Percentiles rank a stretch among this genome's conserved stretches.
Evolutionary conservation across 140 eudicot genomes (phyloP).

Genomic region (Anethum foeniculum): DNA sequence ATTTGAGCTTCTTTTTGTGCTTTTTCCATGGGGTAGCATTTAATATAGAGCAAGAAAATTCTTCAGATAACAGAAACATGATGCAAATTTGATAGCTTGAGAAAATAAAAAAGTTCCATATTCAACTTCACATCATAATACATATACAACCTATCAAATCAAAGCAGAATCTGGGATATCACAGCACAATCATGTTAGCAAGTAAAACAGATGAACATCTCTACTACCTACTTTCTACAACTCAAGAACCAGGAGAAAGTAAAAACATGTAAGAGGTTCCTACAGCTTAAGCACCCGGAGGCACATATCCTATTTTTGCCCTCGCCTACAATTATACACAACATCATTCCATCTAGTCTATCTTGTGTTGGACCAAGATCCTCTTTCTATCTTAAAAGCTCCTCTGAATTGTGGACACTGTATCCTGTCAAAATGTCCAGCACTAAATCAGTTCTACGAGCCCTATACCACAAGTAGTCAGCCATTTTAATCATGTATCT

Average conservation of each 20-base stretch:
- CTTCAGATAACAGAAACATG: background rate
- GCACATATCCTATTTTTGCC: slow-evolving; percentile 24
- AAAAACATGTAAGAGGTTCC: slow-evolving; percentile 18
- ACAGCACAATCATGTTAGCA: slow-evolving; percentile 10
- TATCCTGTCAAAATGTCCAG: slow-evolving; percentile 34
- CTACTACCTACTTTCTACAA: slow-evolving; percentile 43
- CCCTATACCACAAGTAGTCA: background rate
- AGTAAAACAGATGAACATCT: slow-evolving; percentile 24
- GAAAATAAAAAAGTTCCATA: background rate
- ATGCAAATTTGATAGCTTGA: background rate
- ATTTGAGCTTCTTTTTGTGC: too few species aligned
- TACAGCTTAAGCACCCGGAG: slow-evolving; percentile 27
- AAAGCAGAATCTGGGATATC: background rate
- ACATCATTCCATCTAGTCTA: background rate
- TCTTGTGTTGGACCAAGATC: background rate
- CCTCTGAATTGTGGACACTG: slow-evolving; percentile 27
- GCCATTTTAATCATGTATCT: background rate
- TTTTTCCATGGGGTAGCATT: background rate
- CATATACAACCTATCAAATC: slow-evolving; percentile 14
- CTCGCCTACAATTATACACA: slow-evolving; percentile 30
- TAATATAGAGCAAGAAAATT: too few species aligned
- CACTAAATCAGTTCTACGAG: background rate
- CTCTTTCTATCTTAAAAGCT: background rate
- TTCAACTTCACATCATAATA: background rate
- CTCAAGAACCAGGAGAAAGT: slow-evolving; percentile 14